Evolutionary conservation across 2,329 filamentous ascomycete species (phyloP).

Genomic region (Aspergillus costaricaensis): DNA sequence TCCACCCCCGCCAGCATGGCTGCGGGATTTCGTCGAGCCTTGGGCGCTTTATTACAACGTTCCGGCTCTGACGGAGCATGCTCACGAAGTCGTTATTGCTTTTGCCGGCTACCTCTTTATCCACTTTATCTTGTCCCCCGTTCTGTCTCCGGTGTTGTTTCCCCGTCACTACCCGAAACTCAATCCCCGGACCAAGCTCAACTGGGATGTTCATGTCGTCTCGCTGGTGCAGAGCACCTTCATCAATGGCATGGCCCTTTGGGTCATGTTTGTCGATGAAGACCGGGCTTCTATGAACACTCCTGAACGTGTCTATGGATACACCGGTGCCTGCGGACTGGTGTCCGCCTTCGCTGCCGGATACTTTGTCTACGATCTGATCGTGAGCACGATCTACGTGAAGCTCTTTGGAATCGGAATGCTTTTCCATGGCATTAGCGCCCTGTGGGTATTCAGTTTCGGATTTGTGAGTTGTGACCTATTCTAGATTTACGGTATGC

Average conservation of each 20-base stretch:
- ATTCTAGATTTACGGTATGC: background rate
- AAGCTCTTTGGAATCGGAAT: conserved; percentile 63
- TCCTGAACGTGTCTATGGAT: conserved; percentile 60
- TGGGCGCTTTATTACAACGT: conserved; percentile 55
- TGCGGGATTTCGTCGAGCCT: conserved; percentile 52
- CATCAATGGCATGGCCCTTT: conserved; percentile 59
- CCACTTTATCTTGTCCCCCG: conserved; percentile 57
- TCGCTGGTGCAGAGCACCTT: conserved; percentile 61
- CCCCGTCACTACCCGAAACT: conserved; percentile 58
- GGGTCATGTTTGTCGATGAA: conserved; percentile 58
- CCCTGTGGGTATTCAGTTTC: conserved; percentile 61
- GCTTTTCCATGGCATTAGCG: conserved; percentile 63
- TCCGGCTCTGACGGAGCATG: conserved; percentile 59
- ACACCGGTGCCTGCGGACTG: conserved; percentile 60
- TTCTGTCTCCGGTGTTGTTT: conserved; percentile 56
- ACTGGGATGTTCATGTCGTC: conserved; percentile 69
- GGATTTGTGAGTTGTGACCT: conserved; percentile 59
- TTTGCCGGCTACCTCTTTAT: conserved; percentile 60
- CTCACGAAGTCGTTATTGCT: conserved; percentile 62
- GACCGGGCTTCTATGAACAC: conserved; percentile 57
- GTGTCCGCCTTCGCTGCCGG: conserved; percentile 62
- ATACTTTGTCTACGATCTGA: conserved; percentile 66
- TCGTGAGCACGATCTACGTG: conserved; percentile 57
- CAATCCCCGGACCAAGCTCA: conserved; percentile 58
- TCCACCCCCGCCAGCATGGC: conserved; percentile 52